A percentile compares a stretch with the other conserved stretches of the same genome.
These are phyloP conservation scores for Xylaria bambusicola DNA, from an alignment of 495 filamentous ascomycete species.

Conservation along the genomic window DNA sequence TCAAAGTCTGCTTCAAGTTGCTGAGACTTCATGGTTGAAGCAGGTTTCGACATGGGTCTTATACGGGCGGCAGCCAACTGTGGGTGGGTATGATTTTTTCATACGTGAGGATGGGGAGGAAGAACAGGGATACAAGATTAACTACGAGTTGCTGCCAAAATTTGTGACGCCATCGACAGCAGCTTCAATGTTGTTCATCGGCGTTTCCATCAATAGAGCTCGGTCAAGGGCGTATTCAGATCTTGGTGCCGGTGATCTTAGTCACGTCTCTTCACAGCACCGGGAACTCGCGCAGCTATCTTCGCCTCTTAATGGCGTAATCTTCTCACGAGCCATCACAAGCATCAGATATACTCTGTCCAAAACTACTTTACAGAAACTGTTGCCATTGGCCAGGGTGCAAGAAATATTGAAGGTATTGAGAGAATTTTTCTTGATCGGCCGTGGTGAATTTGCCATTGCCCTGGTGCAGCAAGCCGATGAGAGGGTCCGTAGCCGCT, in stretches of 20 bases:
- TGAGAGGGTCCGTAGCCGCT: conserved; percentile 63
- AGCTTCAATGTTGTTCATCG: conserved; percentile 85
- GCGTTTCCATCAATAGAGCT: conserved; percentile 83
- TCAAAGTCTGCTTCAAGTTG: conserved; percentile 66
- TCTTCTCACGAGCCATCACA: conserved; percentile 68
- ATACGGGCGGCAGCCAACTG: conserved; percentile 76
- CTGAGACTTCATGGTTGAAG: conserved; percentile 88
- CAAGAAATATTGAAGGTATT: conserved; percentile 75
- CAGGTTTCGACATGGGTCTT: conserved; percentile 87
- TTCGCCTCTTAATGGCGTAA: conserved; percentile 71
- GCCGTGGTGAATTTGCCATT: conserved; percentile 87
- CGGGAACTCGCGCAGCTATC: conserved; percentile 66
- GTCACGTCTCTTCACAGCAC: conserved; percentile 68
- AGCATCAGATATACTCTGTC: conserved; percentile 80
- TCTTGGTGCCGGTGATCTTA: conserved; percentile 60
- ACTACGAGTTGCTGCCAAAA: conserved; percentile 63
- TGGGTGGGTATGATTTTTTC: conserved; percentile 82
- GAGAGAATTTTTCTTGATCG: conserved; percentile 83
- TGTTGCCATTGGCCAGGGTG: conserved; percentile 75
- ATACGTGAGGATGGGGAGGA: conserved; percentile 51
- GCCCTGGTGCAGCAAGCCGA: conserved; percentile 83
- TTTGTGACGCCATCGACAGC: conserved; percentile 78
- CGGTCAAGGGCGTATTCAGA: conserved; percentile 51
- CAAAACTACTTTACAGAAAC: conserved; percentile 73
- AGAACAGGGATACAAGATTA: conserved; percentile 58